Evolutionary conservation across 1,139 yeast genomes (phyloP).

Genomic region (Tardiomyces depauwii): DNA sequence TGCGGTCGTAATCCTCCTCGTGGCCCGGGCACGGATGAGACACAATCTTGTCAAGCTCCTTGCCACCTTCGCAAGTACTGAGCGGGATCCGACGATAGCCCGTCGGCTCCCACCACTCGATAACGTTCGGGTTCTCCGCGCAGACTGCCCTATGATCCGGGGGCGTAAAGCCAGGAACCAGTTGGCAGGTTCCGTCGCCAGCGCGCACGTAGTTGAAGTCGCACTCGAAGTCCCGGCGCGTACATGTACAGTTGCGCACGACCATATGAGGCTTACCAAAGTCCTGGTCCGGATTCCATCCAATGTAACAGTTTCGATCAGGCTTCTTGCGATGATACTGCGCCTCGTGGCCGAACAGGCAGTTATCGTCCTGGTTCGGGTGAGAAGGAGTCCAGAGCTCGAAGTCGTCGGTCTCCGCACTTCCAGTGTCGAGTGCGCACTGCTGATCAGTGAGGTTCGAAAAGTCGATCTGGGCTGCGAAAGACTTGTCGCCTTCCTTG

Average conservation of each 20-base stretch:
- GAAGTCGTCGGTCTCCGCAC: slow-evolving; percentile 57
- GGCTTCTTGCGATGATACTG: slow-evolving; percentile 61
- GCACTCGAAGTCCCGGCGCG: slow-evolving; percentile 87
- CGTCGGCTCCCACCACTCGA: slow-evolving; percentile 69
- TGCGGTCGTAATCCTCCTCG: slow-evolving; percentile 47
- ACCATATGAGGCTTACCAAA: slow-evolving; percentile 49
- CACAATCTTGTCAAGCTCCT: slow-evolving; percentile 52
- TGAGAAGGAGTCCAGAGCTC: slow-evolving; percentile 76
- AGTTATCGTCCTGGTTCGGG: slow-evolving; percentile 43
- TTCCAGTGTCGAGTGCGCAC: slow-evolving; percentile 55
- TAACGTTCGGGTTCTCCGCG: slow-evolving; percentile 35
- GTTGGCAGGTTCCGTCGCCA: slow-evolving; percentile 73
- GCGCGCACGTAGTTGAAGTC: slow-evolving; percentile 72
- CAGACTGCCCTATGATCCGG: slow-evolving; percentile 59
- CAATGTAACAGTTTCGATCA: slow-evolving; percentile 68
- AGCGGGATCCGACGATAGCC: slow-evolving; percentile 70
- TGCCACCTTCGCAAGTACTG: slow-evolving; percentile 68
- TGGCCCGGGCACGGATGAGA: slow-evolving; percentile 77
- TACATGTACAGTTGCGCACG: slow-evolving; percentile 65
- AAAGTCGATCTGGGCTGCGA: slow-evolving; percentile 58
- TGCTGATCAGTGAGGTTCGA: slow-evolving; percentile 49
- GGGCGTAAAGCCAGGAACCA: slow-evolving; percentile 61
- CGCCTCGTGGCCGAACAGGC: slow-evolving; percentile 86
- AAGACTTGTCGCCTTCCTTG: slow-evolving; percentile 32
- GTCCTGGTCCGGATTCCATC: slow-evolving; percentile 39